Base-by-base conservation (phyloP, 1,139 yeast genomes). In the Diutina pseudorugosa region DNA sequence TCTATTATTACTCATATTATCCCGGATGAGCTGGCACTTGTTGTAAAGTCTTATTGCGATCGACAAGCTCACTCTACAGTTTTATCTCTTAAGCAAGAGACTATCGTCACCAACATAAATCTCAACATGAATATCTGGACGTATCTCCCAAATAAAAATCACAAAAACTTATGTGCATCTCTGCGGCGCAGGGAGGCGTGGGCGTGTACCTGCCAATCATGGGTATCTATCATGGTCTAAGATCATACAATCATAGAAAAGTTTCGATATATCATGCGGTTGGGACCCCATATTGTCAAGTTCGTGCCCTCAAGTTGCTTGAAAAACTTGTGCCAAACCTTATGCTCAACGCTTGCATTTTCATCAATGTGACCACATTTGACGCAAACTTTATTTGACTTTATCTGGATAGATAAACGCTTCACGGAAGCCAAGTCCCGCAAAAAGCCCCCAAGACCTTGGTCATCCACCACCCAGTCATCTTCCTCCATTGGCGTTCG, bases 401-500 rank as follows among this genome's bases (percentile, higher is more conserved):
- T 45, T 7, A 45, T 16, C 30, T 45, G 21, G n/a, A 45, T 45
- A 20, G 49, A 23, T 5, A 45, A 18, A 8, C 21, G 20, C n/a
- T 12, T 12, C 14, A 45, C 49, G n/a, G 21, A 11, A 6, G 23
- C 49, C 21, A 45, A 16, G 18, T 45, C 49, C 7, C 49, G 49
- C 5, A 45, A 18, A 18, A 45, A 27, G 19, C 49, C 49, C 11
- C 36, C 27, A 4, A 45, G 36, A 11, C 49, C 49, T n/a, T 27
- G 19, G 16, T 45, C 49, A 27, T 45, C 49, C 6, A 45, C 14
- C 16, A 25, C 49, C 49, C 49, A 45, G 11, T 45, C 49, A 27
- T 45, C 49, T 5, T 19, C 23, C 27, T 27, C 27, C 2, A 27
- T 7, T 3, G 18, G 18, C 5, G 18, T 16, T 18, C 19, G 5